Conservation (phyloP, 2,329 filamentous ascomycete species). For the Chaetomiaceae sp. region DNA sequence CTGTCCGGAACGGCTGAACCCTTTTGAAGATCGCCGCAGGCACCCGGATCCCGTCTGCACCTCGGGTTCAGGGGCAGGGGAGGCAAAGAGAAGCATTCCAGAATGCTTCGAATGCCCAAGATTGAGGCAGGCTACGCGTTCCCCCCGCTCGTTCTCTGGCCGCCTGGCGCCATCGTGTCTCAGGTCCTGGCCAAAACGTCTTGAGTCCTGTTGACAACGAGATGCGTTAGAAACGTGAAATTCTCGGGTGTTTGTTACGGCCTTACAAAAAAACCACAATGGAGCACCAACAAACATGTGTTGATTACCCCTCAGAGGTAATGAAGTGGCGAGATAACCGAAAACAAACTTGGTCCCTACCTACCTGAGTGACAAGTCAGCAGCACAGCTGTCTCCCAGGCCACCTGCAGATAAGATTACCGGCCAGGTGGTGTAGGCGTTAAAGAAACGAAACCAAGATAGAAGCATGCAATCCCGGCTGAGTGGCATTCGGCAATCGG, state of each 20-base stretch:
- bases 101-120: not conserved
- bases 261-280: conserved; percentile 18
- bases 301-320: conserved; percentile 9
- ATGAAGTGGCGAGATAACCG: conserved; percentile 6
- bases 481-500: too few species aligned
- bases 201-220: too few species aligned
- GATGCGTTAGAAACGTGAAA: too few species aligned
- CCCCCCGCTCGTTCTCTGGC: not conserved
- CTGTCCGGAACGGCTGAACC: not conserved
- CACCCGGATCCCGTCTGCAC: not conserved
- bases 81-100: not conserved
- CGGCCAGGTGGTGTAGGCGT: too few species aligned
- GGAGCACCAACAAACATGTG: conserved; percentile 10
- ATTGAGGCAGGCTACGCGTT: not conserved
- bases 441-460: too few species aligned
- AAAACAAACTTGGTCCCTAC: not conserved
- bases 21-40: not conserved
- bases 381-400: not conserved
- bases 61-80: not conserved
- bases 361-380: not conserved
- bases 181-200: not conserved
- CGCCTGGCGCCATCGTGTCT: conserved; percentile 18
- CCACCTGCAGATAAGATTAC: not conserved
- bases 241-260: too few species aligned
- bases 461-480: too few species aligned